A percentile compares a stretch with the other conserved stretches of the same genome.
Evolutionary conservation across 2,329 filamentous ascomycete species (phyloP).

Genomic region (Sphaerulina musiva): DNA sequence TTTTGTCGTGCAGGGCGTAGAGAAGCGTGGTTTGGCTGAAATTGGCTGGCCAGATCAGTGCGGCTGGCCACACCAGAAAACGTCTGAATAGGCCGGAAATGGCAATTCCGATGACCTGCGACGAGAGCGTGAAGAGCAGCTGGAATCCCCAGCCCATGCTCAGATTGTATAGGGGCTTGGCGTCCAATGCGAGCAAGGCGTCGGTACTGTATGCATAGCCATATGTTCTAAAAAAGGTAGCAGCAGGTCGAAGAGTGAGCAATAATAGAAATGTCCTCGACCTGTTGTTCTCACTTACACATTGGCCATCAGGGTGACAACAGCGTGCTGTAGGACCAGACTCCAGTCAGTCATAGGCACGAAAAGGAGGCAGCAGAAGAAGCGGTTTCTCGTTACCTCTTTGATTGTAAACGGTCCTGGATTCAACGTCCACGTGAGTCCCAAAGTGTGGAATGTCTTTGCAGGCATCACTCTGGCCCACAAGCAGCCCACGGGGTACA

Average conservation of each 20-base stretch:
- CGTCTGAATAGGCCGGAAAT: constrained; percentile 75
- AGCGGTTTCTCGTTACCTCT: constrained; percentile 37
- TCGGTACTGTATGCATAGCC: constrained; percentile 18
- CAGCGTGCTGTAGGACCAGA: constrained; percentile 28
- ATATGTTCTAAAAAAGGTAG: constrained; percentile 5
- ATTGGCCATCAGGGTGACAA: constrained; percentile 33
- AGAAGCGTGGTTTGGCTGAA: constrained; percentile 87
- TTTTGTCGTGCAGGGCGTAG: constrained; percentile 74
- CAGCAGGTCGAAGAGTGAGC: too few species aligned
- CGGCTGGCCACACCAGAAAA: constrained; percentile 73
- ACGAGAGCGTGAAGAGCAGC: constrained; percentile 73
- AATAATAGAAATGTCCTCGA: too few species aligned
- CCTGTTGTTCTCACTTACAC: background rate
- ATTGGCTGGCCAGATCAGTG: constrained; percentile 87
- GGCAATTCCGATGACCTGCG: constrained; percentile 77
- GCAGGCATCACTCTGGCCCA: constrained; percentile 66
- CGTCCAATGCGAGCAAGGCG: constrained; percentile 75
- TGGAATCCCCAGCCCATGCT: constrained; percentile 70
- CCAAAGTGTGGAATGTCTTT: constrained; percentile 33
- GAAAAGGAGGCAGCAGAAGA: background rate
- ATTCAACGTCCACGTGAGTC: constrained; percentile 30
- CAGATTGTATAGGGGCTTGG: constrained; percentile 60
- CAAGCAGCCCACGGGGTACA: constrained; percentile 71
- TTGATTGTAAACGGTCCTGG: constrained; percentile 52
- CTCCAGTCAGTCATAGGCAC: background rate